These are phyloP conservation scores for Pythium periplocum DNA, from an alignment of 352 stramenopile genomes.

Conservation along the genomic window DNA sequence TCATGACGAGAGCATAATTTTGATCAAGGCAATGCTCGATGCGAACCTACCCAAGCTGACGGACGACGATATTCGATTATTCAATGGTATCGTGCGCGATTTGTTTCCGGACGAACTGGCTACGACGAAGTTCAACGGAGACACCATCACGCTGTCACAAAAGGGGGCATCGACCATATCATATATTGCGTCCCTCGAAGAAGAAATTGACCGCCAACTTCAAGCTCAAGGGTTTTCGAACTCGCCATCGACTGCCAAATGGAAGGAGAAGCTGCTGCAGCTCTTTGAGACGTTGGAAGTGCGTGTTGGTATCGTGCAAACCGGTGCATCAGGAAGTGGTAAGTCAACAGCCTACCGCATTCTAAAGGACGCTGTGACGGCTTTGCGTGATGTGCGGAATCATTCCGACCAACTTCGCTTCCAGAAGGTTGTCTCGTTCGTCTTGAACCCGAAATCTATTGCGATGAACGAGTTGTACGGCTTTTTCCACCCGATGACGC, in stretches of 20 bases:
- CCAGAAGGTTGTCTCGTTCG: constrained; percentile 47
- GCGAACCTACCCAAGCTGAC: constrained; percentile 91
- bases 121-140: background rate
- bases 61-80: constrained; percentile 84
- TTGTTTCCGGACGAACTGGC: constrained; percentile 65
- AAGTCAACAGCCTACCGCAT: constrained; percentile 55
- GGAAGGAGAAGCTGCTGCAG: constrained; percentile 87
- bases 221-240: constrained; percentile 45
- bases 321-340: constrained; percentile 57
- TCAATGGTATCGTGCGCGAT: constrained; percentile 85
- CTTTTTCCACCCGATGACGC: constrained; percentile 77
- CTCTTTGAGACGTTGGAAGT: constrained; percentile 92
- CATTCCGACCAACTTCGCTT: constrained; percentile 43
- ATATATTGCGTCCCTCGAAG: constrained; percentile 39
- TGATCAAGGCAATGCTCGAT: constrained; percentile 93
- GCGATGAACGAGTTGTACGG: constrained; percentile 79
- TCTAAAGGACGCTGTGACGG: constrained; percentile 43
- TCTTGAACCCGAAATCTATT: constrained; percentile 81
- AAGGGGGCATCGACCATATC: too few species aligned
- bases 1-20: constrained; percentile 59
- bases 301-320: constrained; percentile 84
- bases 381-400: constrained; percentile 34
- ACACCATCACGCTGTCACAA: background rate
- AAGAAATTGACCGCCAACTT: constrained; percentile 79
- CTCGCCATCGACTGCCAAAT: constrained; percentile 31